phyloP scores from a whole-genome alignment of 139 green algal genomes.

The Gonium pectorale region DNA sequence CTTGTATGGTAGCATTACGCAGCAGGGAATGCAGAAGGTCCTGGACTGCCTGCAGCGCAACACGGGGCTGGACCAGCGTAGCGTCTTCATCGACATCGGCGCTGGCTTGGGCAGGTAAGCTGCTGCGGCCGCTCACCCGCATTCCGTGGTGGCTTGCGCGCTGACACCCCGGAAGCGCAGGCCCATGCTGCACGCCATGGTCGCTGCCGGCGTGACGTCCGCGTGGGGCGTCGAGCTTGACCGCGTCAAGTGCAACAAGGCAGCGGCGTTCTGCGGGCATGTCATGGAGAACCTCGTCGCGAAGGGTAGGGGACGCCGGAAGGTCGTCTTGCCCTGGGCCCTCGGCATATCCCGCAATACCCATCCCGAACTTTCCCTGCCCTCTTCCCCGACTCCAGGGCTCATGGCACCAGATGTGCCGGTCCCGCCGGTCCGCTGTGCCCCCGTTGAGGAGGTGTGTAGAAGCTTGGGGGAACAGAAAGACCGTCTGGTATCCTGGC shows the following conservation, averaged over 20 bases:
- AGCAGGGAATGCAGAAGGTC: constrained; percentile 80
- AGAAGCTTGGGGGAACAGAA: too few species aligned
- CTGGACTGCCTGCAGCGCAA: constrained; percentile 73
- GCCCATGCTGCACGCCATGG: constrained; percentile 85
- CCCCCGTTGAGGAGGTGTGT: constrained; percentile 79
- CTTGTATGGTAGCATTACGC: constrained; percentile 91
- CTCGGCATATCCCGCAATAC: too few species aligned
- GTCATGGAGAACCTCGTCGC: constrained; percentile 27
- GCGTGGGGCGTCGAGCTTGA: constrained; percentile 86
- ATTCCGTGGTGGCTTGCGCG: neutral
- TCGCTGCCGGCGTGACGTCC: constrained; percentile 58
- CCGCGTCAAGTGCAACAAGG: constrained; percentile 87
- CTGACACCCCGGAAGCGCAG: constrained; percentile 53
- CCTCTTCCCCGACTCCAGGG: too few species aligned
- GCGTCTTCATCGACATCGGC: constrained; percentile 87
- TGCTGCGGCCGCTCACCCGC: neutral
- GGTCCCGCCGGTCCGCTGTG: constrained; percentile 67
- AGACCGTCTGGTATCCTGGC: too few species aligned
- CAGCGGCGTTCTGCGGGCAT: constrained; percentile 72
- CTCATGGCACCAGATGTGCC: neutral
- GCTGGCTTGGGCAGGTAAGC: constrained; percentile 85
- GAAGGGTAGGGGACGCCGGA: constrained; percentile 1
- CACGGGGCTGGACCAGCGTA: constrained; percentile 71
- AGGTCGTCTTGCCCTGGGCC: too few species aligned
- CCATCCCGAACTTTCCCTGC: too few species aligned